Evolutionary conservation across 2,329 filamentous ascomycete species (phyloP).

Genomic region (Colletotrichum sublineola): DNA sequence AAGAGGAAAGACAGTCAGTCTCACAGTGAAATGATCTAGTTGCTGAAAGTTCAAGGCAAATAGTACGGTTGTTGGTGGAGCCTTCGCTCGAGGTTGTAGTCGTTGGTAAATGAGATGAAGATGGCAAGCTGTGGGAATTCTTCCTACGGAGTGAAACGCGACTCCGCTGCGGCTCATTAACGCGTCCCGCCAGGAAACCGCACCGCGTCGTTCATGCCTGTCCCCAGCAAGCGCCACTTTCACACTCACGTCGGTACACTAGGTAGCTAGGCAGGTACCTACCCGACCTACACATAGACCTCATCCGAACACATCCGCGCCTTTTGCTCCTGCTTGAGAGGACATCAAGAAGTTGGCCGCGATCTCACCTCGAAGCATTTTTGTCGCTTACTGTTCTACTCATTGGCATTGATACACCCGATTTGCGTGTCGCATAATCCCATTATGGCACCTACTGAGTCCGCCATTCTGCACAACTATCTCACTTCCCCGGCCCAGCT

Average conservation of each 20-base stretch:
- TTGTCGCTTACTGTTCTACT: neutral
- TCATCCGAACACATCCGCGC: slow-evolving; percentile 45
- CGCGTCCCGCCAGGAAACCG: slow-evolving; percentile 33
- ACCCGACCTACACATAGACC: neutral
- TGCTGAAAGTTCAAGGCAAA: too few relatives aligned
- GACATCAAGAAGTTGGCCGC: neutral
- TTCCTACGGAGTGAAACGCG: slow-evolving; percentile 36
- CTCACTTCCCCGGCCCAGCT: slow-evolving; percentile 82
- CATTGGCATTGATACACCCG: slow-evolving; percentile 47
- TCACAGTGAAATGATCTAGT: neutral
- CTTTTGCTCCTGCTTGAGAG: slow-evolving; percentile 49
- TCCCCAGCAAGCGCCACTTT: slow-evolving; percentile 15
- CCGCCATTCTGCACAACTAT: slow-evolving; percentile 81
- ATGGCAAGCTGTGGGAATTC: slow-evolving; percentile 26
- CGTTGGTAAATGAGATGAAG: slow-evolving; percentile 25
- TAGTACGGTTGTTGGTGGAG: neutral
- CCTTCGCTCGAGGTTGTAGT: neutral
- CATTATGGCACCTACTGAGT: slow-evolving; percentile 80
- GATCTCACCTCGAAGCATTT: neutral
- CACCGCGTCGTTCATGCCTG: slow-evolving; percentile 28
- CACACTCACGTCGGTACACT: neutral
- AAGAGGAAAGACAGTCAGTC: neutral
- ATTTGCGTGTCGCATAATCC: neutral
- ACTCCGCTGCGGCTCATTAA: slow-evolving; percentile 34
- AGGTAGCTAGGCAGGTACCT: too few relatives aligned